Evolutionary conservation across 2,329 filamentous ascomycete species (phyloP).

Genomic region (Hypoxylon sp.): DNA sequence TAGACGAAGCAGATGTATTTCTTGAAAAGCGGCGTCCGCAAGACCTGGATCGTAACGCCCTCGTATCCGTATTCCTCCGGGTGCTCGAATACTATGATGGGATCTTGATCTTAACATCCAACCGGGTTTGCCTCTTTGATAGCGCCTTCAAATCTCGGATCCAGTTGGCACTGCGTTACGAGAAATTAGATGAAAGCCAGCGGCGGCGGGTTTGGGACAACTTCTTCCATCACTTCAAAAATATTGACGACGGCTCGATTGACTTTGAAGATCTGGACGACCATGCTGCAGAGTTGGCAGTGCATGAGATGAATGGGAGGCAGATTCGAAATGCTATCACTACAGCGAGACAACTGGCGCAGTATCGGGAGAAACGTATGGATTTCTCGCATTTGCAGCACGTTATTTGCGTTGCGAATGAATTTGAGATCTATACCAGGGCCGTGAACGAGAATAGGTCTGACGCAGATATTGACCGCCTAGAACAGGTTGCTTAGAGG

Average conservation of each 20-base stretch:
- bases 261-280: conserved; percentile 38
- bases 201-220: conserved; percentile 44
- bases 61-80: conserved; percentile 55
- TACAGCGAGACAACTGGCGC: conserved; percentile 46
- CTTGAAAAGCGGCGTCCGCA: no score
- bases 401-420: not conserved
- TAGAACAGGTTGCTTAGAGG: not conserved
- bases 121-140: conserved; percentile 53
- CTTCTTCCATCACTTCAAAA: no score
- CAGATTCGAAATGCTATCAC: conserved; percentile 60
- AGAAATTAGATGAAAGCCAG: conserved; percentile 27
- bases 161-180: conserved; percentile 46
- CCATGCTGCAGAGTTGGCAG: conserved; percentile 53
- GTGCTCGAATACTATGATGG: conserved; percentile 60
- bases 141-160: conserved; percentile 48
- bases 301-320: conserved; percentile 58
- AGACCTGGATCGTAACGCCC: conserved; percentile 44
- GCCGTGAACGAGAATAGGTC: not conserved
- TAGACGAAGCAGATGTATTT: conserved; percentile 48
- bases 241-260: conserved; percentile 25
- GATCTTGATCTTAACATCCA: conserved; percentile 60
- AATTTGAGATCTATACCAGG: not conserved
- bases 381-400: not conserved
- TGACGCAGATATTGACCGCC: not conserved
- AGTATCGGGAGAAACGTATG: not conserved